Evolutionary conservation across 75 land plant genomes (phyloP).

Genomic region (Pinus albicaulis): DNA sequence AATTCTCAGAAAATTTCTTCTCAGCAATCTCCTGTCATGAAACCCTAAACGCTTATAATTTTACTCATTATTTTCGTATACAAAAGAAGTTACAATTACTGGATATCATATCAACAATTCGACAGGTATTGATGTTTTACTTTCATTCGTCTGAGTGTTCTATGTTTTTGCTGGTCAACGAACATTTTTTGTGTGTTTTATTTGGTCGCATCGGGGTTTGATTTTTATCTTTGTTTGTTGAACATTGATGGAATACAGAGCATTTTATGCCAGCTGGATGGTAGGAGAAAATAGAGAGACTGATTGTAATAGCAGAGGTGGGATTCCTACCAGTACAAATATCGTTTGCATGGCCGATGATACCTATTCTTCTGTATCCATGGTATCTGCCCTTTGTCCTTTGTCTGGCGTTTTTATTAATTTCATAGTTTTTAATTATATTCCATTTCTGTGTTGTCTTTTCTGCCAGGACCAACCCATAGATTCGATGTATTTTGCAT

Average conservation of each 20-base stretch:
- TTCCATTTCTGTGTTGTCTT: not conserved
- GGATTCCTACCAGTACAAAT: not conserved
- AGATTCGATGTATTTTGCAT: not conserved
- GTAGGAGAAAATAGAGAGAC: not conserved
- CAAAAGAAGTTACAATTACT: not conserved
- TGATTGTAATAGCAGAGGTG: not conserved
- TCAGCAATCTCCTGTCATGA: not conserved
- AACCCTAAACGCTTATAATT: not conserved
- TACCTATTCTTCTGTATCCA: not conserved
- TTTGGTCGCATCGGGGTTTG: not conserved
- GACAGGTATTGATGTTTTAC: not conserved
- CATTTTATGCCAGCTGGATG: not conserved
- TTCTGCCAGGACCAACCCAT: not conserved
- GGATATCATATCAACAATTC: not conserved
- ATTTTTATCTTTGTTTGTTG: not conserved
- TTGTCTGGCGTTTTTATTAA: not conserved
- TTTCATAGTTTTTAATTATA: not conserved
- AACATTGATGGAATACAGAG: not conserved
- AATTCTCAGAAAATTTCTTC: too few relatives aligned
- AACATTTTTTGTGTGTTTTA: not conserved
- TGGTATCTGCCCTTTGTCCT: not conserved
- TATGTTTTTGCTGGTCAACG: not conserved
- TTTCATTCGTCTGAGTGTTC: not conserved
- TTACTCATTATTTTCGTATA: not conserved
- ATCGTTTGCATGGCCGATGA: not conserved